Evolutionary conservation across 768 basidiomycete genomes (phyloP), one percentile per base, ranked within the genome.

Genomic region (Leccinum longicurvipes): DNA sequence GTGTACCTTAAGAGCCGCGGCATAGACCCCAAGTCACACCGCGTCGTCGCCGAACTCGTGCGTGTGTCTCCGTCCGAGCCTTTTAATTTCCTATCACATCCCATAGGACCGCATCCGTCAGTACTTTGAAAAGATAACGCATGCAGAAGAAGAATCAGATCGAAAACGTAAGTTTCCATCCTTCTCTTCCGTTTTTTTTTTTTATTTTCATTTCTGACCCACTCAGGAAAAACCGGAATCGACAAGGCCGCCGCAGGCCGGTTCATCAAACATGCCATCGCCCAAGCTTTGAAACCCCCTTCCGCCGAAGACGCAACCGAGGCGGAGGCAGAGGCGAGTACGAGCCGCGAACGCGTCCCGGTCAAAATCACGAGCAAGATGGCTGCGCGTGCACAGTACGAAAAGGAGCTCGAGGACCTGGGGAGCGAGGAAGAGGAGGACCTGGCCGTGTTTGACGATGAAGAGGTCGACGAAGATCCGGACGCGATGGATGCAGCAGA

Each of bases 261-360:
- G 28, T 94, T 94, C 72, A 93, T 94, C 69, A 89, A 86, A 70
- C 80, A 89, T 67, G 89, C 90, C 27, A 90, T 92, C 42, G 73
- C 86, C 2, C 86, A 86, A 68, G 82, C 81, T 12, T 1, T 77
- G 79, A 49, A 63, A 71, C 39, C 57, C 46, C 1, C 50, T 31
- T 60, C 64, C 74, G 71, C 7, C 7, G 34, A 39, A 10, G 44
- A 28, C 4, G 12, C 39, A 11, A 29, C 3, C 6, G 0, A 3
- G 34, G 34, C 53, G 12, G 51, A 15, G 6, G 44, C 63, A 39
- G 45, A 58, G 24, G 53, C 69, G 15, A 66, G 57, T 25, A 46
- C 56, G 23, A 47, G 25, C 17, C 42, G 23, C 9, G 67, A 63
- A 25, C 74, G 61, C 47, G 74, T 83, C 11, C 81, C 84, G 0